A percentile compares a stretch with the other conserved stretches of the same genome.
Conservation (phyloP, 2,329 filamentous ascomycete species). For the Cladosporium velox region DNA sequence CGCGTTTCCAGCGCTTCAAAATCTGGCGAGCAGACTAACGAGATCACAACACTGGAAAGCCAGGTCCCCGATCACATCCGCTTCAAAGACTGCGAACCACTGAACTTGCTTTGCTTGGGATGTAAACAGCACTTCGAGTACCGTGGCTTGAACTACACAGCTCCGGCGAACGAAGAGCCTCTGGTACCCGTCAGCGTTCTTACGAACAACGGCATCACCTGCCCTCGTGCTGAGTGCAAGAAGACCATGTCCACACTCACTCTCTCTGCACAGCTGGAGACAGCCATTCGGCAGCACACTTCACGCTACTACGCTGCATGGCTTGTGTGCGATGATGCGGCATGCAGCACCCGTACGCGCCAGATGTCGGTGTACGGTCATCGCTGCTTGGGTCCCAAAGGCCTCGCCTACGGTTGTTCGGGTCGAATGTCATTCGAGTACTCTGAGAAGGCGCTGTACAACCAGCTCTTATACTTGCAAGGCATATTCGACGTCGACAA, state of each 20-base stretch:
- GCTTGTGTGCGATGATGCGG: conserved; percentile 85
- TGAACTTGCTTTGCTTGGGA: conserved; percentile 76
- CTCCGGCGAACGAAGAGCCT: conserved; percentile 32
- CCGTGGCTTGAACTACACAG: conserved; percentile 65
- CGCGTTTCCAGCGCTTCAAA: conserved; percentile 63
- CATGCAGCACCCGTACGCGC: conserved; percentile 82
- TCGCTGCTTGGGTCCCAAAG: conserved; percentile 83
- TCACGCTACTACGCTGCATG: conserved; percentile 89
- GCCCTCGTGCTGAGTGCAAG: conserved; percentile 64
- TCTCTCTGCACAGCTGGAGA: conserved; percentile 83
- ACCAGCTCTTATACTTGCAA: conserved; percentile 87
- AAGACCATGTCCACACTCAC: conserved; percentile 68
- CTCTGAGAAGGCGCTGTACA: conserved; percentile 87
- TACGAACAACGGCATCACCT: conserved; percentile 73
- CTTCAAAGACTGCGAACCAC: conserved; percentile 76
- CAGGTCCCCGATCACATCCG: conserved; percentile 90
- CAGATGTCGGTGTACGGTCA: conserved; percentile 93
- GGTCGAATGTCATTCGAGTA: conserved; percentile 89
- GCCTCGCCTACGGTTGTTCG: conserved; percentile 78
- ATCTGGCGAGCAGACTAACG: conserved; percentile 57
- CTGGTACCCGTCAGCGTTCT: conserved; percentile 57
- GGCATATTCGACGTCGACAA: conserved; percentile 88
- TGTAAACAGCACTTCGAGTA: conserved; percentile 75
- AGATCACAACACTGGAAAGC: conserved; percentile 88
- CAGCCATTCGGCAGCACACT: conserved; percentile 75